These are phyloP conservation scores for Metschnikowia dekortorum DNA, from an alignment of 805 yeast genomes.

Conservation along the genomic window DNA sequence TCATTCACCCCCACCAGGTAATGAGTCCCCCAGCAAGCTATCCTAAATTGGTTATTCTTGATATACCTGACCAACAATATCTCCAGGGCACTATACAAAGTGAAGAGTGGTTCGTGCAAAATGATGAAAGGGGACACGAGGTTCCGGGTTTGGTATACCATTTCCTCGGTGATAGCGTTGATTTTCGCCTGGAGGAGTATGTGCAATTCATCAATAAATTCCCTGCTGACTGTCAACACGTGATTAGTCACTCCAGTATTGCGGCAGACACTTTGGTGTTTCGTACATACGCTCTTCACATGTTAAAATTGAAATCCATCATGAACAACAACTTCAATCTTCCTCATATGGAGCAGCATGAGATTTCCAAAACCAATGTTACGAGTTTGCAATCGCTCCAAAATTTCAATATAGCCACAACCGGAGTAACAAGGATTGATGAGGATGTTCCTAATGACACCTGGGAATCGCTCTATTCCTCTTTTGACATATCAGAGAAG, in stretches of 20 bases:
- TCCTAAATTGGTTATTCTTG: slow-evolving; percentile 62
- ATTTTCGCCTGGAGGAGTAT: slow-evolving; percentile 41
- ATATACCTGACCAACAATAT: slow-evolving; percentile 58
- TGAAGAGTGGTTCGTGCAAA: slow-evolving; percentile 29
- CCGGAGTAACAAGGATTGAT: slow-evolving; percentile 21
- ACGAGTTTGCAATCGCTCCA: slow-evolving; percentile 31
- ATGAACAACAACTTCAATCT: slow-evolving; percentile 43
- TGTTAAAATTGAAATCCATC: slow-evolving; percentile 55
- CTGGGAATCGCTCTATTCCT: slow-evolving; percentile 29
- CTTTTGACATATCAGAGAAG: slow-evolving; percentile 16
- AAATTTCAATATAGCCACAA: slow-evolving; percentile 21
- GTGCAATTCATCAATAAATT: slow-evolving; percentile 50
- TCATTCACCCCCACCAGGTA: slow-evolving; percentile 66
- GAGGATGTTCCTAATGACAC: slow-evolving; percentile 12
- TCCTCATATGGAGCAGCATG: slow-evolving; percentile 25
- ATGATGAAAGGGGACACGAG: slow-evolving; percentile 27
- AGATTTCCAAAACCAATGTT: slow-evolving; percentile 9
- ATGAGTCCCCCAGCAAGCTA: slow-evolving; percentile 57
- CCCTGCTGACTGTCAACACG: slow-evolving; percentile 50
- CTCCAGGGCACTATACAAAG: slow-evolving; percentile 24
- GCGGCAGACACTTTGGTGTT: slow-evolving; percentile 60
- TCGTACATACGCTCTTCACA: slow-evolving; percentile 48
- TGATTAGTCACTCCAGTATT: slow-evolving; percentile 67
- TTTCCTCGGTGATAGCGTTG: slow-evolving; percentile 62
- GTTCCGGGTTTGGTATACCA: slow-evolving; percentile 63